Base-by-base conservation (phyloP, 2,329 filamentous ascomycete genomes). In the Talaromyces marneffei region DNA sequence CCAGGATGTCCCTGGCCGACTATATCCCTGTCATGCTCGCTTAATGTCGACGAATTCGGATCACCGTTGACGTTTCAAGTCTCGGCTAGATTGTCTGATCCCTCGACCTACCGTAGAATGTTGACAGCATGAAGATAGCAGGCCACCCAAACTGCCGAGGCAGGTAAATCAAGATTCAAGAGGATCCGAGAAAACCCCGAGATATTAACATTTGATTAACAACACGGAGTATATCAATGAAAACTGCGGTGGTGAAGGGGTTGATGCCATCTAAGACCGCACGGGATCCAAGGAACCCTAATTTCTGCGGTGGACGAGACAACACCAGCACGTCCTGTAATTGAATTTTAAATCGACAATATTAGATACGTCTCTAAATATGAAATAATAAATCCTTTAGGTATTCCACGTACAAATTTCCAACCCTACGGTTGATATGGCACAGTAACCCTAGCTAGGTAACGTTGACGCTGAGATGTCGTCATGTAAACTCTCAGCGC, bases 381-480 rank as follows among this genome's bases (percentile, higher is more conserved):
- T n/a, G n/a, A n/a, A n/a, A n/a, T n/a, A n/a, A n/a, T n/a, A n/a
- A n/a, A n/a, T n/a, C n/a, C n/a, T n/a, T n/a, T n/a, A n/a, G 46
- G 16, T 6, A 35, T 52, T 31, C 46, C 46, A 33, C n/a, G n/a
- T n/a, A n/a, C n/a, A n/a, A n/a, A n/a, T n/a, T n/a, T n/a, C n/a
- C n/a, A n/a, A n/a, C n/a, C n/a, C n/a, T n/a, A n/a, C n/a, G n/a
- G n/a, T n/a, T n/a, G n/a, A n/a, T n/a, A n/a, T n/a, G n/a, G n/a
- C n/a, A n/a, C n/a, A n/a, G n/a, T n/a, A n/a, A 25, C 23, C 42
- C 1, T 10, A 44, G 40, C 40, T 4, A 8, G 42, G 23, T 18
- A 33, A 39, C 46, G 35, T 31, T 59, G 57, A 60, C 52, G 58
- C 27, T 25, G 40, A 16, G 3, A 60, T 60, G 58, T 37, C 58